phyloP scores from a whole-genome alignment of 139 green algal genomes.

The Chlamydomonas schloesseri region DNA sequence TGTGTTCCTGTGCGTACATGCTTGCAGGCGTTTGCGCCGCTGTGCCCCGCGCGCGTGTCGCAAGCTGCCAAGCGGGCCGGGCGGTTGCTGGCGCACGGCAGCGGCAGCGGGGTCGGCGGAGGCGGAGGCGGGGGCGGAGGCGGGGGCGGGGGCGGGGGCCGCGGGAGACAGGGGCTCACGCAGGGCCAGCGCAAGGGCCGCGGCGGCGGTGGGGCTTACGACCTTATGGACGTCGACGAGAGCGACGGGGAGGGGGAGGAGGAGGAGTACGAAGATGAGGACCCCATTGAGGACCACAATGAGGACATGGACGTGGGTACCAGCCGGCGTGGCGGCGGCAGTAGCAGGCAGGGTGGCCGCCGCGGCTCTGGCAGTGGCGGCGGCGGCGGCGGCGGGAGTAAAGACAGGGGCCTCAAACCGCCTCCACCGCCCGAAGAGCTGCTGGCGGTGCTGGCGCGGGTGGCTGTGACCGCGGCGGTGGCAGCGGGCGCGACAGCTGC shows the following conservation, averaged over 20 bases:
- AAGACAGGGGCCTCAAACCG: too few relatives aligned
- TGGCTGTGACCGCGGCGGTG: not conserved
- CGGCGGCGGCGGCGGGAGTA: not conserved
- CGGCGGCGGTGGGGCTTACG: not conserved
- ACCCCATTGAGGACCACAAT: slow-evolving; percentile 6
- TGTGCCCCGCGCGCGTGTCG: not conserved
- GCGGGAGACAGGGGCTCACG: not conserved
- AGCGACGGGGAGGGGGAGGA: not conserved
- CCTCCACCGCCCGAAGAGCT: slow-evolving; percentile 33
- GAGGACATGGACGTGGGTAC: not conserved
- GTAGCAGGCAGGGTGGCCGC: not conserved
- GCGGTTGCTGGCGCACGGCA: not conserved
- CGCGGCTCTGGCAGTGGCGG: not conserved
- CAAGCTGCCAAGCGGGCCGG: too few relatives aligned
- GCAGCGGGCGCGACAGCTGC: not conserved
- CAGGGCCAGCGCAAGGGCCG: not conserved
- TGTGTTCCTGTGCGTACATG: too few relatives aligned
- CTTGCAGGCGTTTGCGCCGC: slow-evolving; percentile 4
- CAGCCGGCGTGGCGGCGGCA: not conserved
- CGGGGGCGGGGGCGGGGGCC: not conserved
- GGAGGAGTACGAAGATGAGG: not conserved
- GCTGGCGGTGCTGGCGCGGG: not conserved
- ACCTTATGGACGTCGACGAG: not conserved
- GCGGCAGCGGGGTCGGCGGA: not conserved
- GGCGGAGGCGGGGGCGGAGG: not conserved